Percentiles rank a stretch among this genome's conserved stretches.
phyloP scores from a whole-genome alignment of 768 basidiomycete species.

The Sarcodon sp. region DNA sequence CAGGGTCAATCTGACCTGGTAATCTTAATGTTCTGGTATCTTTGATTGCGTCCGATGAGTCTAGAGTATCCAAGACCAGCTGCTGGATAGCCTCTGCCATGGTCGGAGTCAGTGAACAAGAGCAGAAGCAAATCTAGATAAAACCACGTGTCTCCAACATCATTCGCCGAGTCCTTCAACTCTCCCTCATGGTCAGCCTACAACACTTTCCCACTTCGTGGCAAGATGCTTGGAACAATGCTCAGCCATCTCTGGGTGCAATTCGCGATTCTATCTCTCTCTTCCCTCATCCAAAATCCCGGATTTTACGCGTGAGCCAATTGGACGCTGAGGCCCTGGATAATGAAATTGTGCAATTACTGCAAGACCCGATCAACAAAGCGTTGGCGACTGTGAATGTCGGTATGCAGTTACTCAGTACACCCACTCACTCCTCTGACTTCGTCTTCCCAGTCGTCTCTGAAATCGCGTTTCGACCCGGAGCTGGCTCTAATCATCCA shows the following conservation, averaged over 20 bases:
- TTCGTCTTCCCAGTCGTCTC: slow-evolving; percentile 29
- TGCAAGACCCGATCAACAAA: slow-evolving; percentile 71
- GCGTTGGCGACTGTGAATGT: slow-evolving; percentile 62
- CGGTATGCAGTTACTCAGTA: slow-evolving; percentile 12
- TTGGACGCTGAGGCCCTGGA: slow-evolving; percentile 88
- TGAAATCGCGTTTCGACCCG: slow-evolving; percentile 54
- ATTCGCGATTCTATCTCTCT: slow-evolving; percentile 29
- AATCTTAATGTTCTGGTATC: slow-evolving; percentile 61
- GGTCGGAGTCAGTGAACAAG: slow-evolving; percentile 1
- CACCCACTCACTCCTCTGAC: not conserved
- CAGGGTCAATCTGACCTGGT: slow-evolving; percentile 46
- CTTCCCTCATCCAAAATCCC: slow-evolving; percentile 19
- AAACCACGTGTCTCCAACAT: slow-evolving; percentile 8
- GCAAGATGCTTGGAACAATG: slow-evolving; percentile 54
- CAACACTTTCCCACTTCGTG: slow-evolving; percentile 17
- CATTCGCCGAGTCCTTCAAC: not conserved
- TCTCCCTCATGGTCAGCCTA: not conserved
- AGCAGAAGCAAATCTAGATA: not conserved
- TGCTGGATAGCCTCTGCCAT: slow-evolving; percentile 79
- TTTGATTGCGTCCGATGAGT: slow-evolving; percentile 36
- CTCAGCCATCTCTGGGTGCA: slow-evolving; percentile 38
- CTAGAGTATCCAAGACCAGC: slow-evolving; percentile 62
- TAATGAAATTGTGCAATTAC: slow-evolving; percentile 68
- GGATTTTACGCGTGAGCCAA: slow-evolving; percentile 76
- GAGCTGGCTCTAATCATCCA: slow-evolving; percentile 63